Evolutionary conservation across 1,139 yeast genomes (phyloP), one percentile per base, ranked within the genome.

Genomic region (Sugiyamaella castrensis): DNA sequence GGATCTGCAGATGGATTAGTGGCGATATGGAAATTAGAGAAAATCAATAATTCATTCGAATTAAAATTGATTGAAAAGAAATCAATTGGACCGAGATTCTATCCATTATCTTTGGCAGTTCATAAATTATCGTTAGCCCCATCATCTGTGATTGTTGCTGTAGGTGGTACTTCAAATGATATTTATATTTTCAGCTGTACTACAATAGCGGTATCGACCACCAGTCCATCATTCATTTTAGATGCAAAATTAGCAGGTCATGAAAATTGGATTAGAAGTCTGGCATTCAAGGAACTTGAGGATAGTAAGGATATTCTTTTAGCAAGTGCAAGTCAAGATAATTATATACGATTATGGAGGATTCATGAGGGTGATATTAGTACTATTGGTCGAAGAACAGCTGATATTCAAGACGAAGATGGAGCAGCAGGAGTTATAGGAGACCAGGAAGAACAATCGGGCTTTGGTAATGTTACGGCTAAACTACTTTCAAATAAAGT

Each of bases 221-320:
- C 54, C 1, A 41, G 26, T n/a, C 48, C 54, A 1, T 53, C 59
- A 8, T 67, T 79, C 36, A 53, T 60, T 5, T 69, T 72, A 47
- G 71, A 76, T 29, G 83, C 88, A 0, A 72, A 71, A 8, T 69
- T 91, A 39, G 76, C 82, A 28, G 97, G 98, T 8, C 97, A 91
- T 65, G 97, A 89, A 67, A 96, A 91, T 66, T 91, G 98, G 98
- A 76, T 91, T 50, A 84, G 86, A 65, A 76, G 87, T 11, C 69
- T 91, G 36, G 75, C 81, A 1, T 80, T 87, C 63, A 82, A 80
- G 41, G 63, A 65, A 1, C 67, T 72, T 0, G 76, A 75, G 16
- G 79, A 77, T 47, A 60, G 57, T 2, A 47, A 38, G 7, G 74
- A 71, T 51, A 80, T 75, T 56, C 65, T 87, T 5, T 71, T 91